Base-by-base conservation (phyloP, 257 asterid genomes). In the Agastache rugosa region DNA sequence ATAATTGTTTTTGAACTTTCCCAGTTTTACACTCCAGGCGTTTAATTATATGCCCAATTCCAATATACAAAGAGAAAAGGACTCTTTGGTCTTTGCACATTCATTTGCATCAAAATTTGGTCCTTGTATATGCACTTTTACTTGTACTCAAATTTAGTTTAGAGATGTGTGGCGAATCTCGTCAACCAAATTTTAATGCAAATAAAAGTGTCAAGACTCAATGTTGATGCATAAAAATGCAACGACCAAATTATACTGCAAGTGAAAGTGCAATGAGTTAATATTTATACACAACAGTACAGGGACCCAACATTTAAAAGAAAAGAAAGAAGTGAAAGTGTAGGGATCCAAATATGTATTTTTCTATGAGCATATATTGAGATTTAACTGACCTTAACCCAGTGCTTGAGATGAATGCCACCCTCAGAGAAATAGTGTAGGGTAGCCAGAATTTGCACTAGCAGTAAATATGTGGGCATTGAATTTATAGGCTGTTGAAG, bases 401-500 rank as follows among this genome's bases (percentile, higher is more conserved):
- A 93, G 76, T 80, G 85, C 77, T 85, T 89, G 69, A 77, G 31
- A 73, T 80, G 84, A 39, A 77, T 59, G 58, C 80, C 73, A 41
- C 85, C 72, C 34, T 61, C 55, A 44, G 84, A 82, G 72, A 86
- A 86, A 78, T 55, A 82, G 71, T 47, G 72, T 47, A 85, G 45
- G 82, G 78, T 75, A 71, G 91, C 87, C 63, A 88, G 62, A 69
- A 87, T 79, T 89, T 93, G 94, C 75, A 83, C 72, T 56, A 88
- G 87, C 37, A 91, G 78, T 66, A 91, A 78, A 68, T 81, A 75
- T 17, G 84, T 53, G 16, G 97, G 92, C 84, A 87, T 77, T 68
- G 97, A 79, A 74, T 93, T 93, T 45, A 87, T 63, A 39, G 98
- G 96, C 79, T 91, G 97, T 71, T 91, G 98, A 51, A 93, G 83